Evolutionary conservation across 371 early-diverging fungal species (phyloP).

Genomic region (Mucor circinelloides): DNA sequence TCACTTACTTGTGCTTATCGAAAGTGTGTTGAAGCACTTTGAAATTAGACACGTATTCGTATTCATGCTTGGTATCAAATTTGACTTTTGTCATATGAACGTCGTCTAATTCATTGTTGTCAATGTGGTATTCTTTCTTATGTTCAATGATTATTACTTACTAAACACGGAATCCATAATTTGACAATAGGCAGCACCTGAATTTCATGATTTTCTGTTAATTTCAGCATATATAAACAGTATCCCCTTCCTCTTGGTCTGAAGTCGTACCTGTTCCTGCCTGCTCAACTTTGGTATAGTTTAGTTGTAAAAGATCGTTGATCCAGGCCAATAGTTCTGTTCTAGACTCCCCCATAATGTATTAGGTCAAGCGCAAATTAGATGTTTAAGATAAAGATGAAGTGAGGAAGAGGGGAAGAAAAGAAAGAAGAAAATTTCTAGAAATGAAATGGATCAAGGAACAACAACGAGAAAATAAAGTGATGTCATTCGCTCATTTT

Average conservation of each 20-base stretch:
- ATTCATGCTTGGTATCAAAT: conserved; percentile 90
- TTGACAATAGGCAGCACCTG: conserved; percentile 88
- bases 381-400: not conserved
- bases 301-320: conserved; percentile 85
- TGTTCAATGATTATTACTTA: conserved; percentile 20
- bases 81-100: conserved; percentile 85
- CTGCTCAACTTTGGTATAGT: conserved; percentile 92
- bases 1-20: conserved; percentile 72
- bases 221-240: not conserved
- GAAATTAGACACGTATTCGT: conserved; percentile 90
- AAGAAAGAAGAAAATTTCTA: not conserved
- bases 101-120: conserved; percentile 45
- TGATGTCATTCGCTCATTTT: not conserved
- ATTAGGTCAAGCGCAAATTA: not conserved
- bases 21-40: conserved; percentile 88
- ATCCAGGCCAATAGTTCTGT: conserved; percentile 90
- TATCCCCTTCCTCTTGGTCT: not conserved
- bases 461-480: not conserved
- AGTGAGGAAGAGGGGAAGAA: not conserved
- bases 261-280: conserved; percentile 78
- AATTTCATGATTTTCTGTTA: not conserved
- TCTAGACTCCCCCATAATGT: conserved; percentile 78
- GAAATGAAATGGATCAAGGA: not conserved
- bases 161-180: conserved; percentile 90
- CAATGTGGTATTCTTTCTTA: not conserved